Conservation (phyloP, 768 basidiomycete genomes). For the Pleurotus tuoliensis region DNA sequence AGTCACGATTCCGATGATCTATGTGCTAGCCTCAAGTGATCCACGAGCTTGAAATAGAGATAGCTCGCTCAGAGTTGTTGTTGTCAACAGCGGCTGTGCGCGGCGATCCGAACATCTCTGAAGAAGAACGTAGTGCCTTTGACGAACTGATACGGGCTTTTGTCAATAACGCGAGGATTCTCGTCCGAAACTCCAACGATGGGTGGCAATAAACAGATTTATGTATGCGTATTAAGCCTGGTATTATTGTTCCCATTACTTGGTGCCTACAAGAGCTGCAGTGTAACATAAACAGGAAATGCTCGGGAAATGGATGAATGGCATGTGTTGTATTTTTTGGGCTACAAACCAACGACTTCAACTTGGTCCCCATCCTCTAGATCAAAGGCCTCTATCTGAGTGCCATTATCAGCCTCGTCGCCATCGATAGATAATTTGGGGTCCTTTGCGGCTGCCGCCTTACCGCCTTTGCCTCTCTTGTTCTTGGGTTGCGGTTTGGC, state of each 20-base stretch:
- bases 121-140: slow-evolving; percentile 70
- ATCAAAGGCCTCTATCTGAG: slow-evolving; percentile 62
- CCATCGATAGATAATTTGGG: slow-evolving; percentile 66
- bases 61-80: slow-evolving; percentile 67
- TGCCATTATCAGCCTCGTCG: slow-evolving; percentile 57
- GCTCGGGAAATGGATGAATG: slow-evolving; percentile 5
- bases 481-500: slow-evolving; percentile 18
- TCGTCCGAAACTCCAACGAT: slow-evolving; percentile 73
- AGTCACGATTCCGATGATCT: slow-evolving; percentile 5
- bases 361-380: slow-evolving; percentile 80
- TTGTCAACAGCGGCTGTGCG: slow-evolving; percentile 69
- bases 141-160: slow-evolving; percentile 91
- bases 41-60: slow-evolving; percentile 91
- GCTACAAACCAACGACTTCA: slow-evolving; percentile 62
- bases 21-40: slow-evolving; percentile 48
- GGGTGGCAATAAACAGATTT: slow-evolving; percentile 34
- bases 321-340: background rate
- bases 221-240: background rate
- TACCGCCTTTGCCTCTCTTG: slow-evolving; percentile 28
- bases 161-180: slow-evolving; percentile 88
- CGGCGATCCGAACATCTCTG: slow-evolving; percentile 52
- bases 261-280: background rate
- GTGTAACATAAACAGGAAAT: background rate
- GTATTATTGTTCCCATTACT: background rate
- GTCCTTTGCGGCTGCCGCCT: slow-evolving; percentile 25